These are phyloP conservation scores for Solanum chmielewskii DNA, from an alignment of 257 asterid species.

Conservation along the genomic window DNA sequence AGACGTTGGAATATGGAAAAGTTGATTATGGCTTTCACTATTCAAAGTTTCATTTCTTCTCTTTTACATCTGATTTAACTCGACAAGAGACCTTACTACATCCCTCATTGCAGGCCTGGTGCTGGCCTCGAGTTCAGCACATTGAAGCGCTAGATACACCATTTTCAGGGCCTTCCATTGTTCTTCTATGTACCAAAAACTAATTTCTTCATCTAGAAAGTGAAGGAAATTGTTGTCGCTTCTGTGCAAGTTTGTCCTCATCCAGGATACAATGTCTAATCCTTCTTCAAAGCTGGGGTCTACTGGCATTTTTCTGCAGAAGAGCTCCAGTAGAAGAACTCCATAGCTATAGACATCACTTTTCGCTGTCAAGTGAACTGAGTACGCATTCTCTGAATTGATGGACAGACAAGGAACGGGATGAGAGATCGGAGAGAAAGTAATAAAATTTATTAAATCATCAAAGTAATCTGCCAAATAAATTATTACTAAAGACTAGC, in stretches of 20 bases:
- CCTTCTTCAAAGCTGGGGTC: conserved; percentile 41
- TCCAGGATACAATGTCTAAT: conserved; percentile 34
- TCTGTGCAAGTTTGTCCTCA: conserved; percentile 4
- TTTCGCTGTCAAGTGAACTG: conserved; percentile 32
- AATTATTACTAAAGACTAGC: background rate
- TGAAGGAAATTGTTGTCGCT: background rate
- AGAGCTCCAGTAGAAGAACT: conserved; percentile 30
- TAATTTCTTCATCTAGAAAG: conserved; percentile 35
- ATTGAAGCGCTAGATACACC: conserved; percentile 26
- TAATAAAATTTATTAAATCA: background rate
- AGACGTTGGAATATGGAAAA: background rate
- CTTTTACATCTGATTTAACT: conserved; percentile 4
- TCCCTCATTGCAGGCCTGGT: conserved; percentile 39
- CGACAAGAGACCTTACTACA: conserved; percentile 20
- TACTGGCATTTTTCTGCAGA: conserved; percentile 35
- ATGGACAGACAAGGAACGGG: background rate
- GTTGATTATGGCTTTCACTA: background rate
- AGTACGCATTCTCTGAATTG: conserved; percentile 34
- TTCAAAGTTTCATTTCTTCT: background rate
- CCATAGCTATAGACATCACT: conserved; percentile 37
- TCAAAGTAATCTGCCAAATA: background rate
- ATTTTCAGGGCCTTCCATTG: conserved; percentile 27
- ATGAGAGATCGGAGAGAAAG: background rate
- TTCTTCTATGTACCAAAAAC: conserved; percentile 25
- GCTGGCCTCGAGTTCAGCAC: conserved; percentile 27